These are phyloP conservation scores for Betula pendula DNA, from an alignment of 306 rosid species.

Conservation along the genomic window DNA sequence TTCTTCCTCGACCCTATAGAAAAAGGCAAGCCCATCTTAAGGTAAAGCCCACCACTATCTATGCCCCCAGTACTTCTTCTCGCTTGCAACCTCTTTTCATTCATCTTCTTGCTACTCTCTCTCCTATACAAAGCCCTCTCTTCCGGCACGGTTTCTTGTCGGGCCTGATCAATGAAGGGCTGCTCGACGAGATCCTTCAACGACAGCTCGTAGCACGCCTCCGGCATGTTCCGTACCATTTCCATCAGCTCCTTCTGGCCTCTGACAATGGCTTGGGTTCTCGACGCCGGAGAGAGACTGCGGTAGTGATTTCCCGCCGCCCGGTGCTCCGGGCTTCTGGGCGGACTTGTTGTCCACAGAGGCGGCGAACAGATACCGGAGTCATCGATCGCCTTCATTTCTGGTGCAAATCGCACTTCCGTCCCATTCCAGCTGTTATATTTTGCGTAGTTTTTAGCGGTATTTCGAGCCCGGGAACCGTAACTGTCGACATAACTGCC, in stretches of 20 bases:
- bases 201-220: constrained; percentile 80
- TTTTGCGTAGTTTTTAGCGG: constrained; percentile 26
- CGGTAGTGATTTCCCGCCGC: constrained; percentile 33
- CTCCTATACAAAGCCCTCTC: constrained; percentile 23
- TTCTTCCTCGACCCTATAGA: constrained; percentile 45
- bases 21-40: constrained; percentile 70
- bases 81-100: constrained; percentile 17
- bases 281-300: constrained; percentile 62
- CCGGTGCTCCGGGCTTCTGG: constrained; percentile 35
- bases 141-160: constrained; percentile 9
- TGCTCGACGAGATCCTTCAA: constrained; percentile 81
- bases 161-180: constrained; percentile 16
- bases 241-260: constrained; percentile 93
- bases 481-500: constrained; percentile 23
- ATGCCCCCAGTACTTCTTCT: constrained; percentile 42
- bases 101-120: constrained; percentile 23
- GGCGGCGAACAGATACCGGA: constrained; percentile 67
- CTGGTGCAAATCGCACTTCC: constrained; percentile 23
- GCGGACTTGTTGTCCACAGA: constrained; percentile 49
- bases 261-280: constrained; percentile 65
- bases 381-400: constrained; percentile 15
- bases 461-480: constrained; percentile 35
- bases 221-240: constrained; percentile 87
- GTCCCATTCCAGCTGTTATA: constrained; percentile 24
- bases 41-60: constrained; percentile 62